phyloP scores from a whole-genome alignment of 2,329 filamentous ascomycete genomes.

The Endocalyx cinctus region DNA sequence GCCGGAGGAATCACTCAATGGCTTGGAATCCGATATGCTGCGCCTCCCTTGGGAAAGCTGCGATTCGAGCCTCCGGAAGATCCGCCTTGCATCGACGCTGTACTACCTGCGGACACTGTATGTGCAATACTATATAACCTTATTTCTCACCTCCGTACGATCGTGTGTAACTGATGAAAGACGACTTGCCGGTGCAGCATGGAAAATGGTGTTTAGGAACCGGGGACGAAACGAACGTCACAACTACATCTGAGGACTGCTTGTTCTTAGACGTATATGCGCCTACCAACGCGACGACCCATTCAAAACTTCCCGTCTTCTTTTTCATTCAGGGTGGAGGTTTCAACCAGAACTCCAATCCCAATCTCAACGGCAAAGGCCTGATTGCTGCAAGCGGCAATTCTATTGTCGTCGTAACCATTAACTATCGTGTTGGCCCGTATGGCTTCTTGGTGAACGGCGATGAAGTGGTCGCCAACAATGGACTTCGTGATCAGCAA shows the following conservation, averaged over 20 bases:
- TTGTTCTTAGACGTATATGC: conserved; percentile 64
- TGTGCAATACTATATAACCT: too few species aligned
- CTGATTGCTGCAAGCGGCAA: conserved; percentile 55
- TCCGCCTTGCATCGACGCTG: conserved; percentile 40
- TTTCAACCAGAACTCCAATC: conserved; percentile 45
- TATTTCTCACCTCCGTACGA: too few species aligned
- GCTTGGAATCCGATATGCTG: conserved; percentile 72
- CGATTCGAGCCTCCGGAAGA: conserved; percentile 66
- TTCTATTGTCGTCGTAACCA: conserved; percentile 63
- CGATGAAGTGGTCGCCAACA: conserved; percentile 57
- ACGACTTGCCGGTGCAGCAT: too few species aligned
- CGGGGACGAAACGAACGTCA: conserved; percentile 9
- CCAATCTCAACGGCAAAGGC: conserved; percentile 55
- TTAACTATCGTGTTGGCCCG: conserved; percentile 73
- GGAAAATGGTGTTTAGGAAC: conserved; percentile 22
- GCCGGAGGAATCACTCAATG: conserved; percentile 61
- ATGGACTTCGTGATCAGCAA: conserved; percentile 66
- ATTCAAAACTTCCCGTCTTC: conserved; percentile 59
- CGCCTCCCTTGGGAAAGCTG: conserved; percentile 59
- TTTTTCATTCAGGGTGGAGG: conserved; percentile 57
- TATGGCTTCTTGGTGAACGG: conserved; percentile 66
- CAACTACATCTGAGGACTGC: conserved; percentile 54
- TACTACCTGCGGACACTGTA: conserved; percentile 48
- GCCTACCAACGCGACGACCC: conserved; percentile 44
- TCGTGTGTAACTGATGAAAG: too few species aligned